Base-by-base conservation (phyloP, 257 asterid genomes). In the Echium plantagineum region DNA sequence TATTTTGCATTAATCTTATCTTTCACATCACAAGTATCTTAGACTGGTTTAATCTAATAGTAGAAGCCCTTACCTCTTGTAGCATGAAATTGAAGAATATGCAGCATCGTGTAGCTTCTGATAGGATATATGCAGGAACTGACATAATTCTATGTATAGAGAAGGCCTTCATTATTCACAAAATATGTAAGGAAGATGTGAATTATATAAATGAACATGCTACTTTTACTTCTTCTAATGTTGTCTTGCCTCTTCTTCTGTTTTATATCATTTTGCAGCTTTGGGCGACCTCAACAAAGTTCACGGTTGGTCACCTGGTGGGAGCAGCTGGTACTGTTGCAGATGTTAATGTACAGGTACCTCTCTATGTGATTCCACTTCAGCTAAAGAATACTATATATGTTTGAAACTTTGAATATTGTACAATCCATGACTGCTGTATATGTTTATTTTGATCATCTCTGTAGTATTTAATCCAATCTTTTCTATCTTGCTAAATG, bases 301-400 rank as follows among this genome's bases (percentile, higher is more conserved):
- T 77, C 26, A 74, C 77, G 81, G 66, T 63, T 3, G 83, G 86
- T 53, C 86, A 80, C 71, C 61, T 80, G 12, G 56, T 80, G 31
- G 86, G 86, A 35, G 77, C 77, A 52, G 74, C 81, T 30, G 83
- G 83, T 59, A 81, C 86, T 52, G 69, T 80, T 24, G 86, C 77
- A 64, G 83, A 83, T 26, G 59, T 80, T 22, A 75, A 77, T 22
- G 65, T 77, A 35, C 75, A 80, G 83, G 83, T 80, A 62, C 38
- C 54, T 7, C 54, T 7, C 56, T 59, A 21, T 21, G 17, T 30
- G 7, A 9, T 48, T 62, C 20, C 31, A 22, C 3, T 16, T 49
- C 60, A 21, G 18, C 3, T 1, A 24, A n/a, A 18, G 28, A n/a
- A 17, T n/a, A n/a, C 9, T 3, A 15, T 54, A 54, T 38, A 38